A percentile compares a stretch with the other conserved stretches of the same genome.
Conservation (phyloP, 139 green algal genomes). For the Coelastrella sp. region DNA sequence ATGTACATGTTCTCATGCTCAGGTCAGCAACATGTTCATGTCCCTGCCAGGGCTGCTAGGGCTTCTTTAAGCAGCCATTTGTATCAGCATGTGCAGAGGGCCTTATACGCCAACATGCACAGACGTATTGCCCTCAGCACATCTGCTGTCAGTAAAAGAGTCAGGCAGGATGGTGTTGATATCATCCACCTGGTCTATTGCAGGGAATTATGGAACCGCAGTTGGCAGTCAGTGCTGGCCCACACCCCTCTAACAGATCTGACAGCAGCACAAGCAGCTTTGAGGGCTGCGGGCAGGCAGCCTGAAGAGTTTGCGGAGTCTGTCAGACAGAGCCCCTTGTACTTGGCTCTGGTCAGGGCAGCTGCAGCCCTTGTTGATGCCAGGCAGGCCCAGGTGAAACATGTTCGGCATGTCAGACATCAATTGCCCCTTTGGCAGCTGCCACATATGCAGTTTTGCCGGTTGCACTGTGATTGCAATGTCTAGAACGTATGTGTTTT, state of each 20-base stretch:
- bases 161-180: not conserved
- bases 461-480: not conserved
- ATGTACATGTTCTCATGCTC: no score
- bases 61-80: no score
- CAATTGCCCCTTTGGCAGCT: no score
- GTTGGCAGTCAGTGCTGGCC: constrained; percentile 30
- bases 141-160: not conserved
- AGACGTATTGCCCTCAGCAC: not conserved
- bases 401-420: not conserved
- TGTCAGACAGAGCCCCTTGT: not conserved
- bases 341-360: not conserved
- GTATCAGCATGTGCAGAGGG: no score
- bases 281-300: not conserved
- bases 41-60: no score
- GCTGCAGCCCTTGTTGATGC: constrained; percentile 15
- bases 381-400: not conserved
- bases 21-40: no score
- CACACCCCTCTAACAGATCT: constrained; percentile 15
- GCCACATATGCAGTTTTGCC: no score
- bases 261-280: not conserved
- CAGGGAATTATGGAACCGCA: constrained; percentile 39
- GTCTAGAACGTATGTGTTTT: no score
- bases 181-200: not conserved
- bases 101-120: no score
- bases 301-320: not conserved